Base-by-base conservation (phyloP, 805 yeast species). In the Candida nanaspora region DNA sequence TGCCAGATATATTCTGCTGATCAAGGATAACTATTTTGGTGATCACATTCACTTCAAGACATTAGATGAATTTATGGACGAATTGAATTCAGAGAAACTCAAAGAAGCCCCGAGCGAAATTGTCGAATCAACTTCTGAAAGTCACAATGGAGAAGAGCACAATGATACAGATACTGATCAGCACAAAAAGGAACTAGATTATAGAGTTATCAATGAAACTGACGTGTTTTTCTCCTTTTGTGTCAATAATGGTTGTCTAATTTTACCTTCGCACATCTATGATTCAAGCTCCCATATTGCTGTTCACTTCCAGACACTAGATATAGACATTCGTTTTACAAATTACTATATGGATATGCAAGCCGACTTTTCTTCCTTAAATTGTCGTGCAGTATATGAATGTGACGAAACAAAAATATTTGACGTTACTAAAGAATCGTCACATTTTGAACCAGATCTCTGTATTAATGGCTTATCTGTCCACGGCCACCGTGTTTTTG, bases 321-420 rank as follows among this genome's bases (percentile, higher is more conserved):
- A 80, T 46, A 73, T 86, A 22, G 97, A 88, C 55, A 67, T 86
- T n/a, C 67, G 98, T 41, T 83, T 87, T 60, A 82, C 91, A 15
- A 85, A 87, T 51, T 93, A 84, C 59, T 93, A 91, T 55, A 89
- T 93, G 96, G 96, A 91, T 54, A 56, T 91, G 45, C 91, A 87
- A 52, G 83, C 82, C 1, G 78, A 85, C 47, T 67, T 80, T 31
- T 69, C 83, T 11, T 86, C 89, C 1, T 56, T 80, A 2, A 57
- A 53, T 5, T 76, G 75, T 0, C 46, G 56, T 11, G 42, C 47
- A 14, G 38, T 56, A 10, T 55, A 49, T n/a, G 41, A 44, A 33
- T 50, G 51, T 35, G 53, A 53, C 35, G 56, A 56, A 40, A 39
- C 46, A 31, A 41, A 25, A 29, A 52, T 50, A 41, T 60, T 43